Evolutionary conservation across 2,329 filamentous ascomycete genomes (phyloP).

Genomic region (Fusarium tricinctum): DNA sequence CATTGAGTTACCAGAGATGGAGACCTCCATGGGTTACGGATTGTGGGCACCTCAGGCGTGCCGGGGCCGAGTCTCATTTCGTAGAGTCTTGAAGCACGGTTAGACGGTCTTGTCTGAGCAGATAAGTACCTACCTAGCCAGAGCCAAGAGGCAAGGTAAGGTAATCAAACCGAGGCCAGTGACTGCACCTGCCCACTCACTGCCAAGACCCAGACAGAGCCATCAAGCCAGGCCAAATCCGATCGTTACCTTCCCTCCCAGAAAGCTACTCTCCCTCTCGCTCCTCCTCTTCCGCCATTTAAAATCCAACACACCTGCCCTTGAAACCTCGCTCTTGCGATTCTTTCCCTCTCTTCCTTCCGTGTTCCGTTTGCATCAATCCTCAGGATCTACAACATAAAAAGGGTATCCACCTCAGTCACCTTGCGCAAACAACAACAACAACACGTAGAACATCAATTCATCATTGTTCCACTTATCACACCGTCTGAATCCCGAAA

Average conservation of each 20-base stretch:
- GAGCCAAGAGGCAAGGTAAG: not conserved
- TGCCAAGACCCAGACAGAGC: conserved; percentile 32
- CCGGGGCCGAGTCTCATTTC: conserved; percentile 42
- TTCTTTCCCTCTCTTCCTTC: conserved; percentile 26
- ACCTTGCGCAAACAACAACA: conserved; percentile 16
- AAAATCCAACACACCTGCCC: conserved; percentile 46
- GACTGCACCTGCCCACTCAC: conserved; percentile 44
- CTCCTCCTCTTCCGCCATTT: conserved; percentile 34
- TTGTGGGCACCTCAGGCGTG: conserved; percentile 33
- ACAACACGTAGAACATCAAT: conserved; percentile 30
- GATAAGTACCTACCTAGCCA: not conserved
- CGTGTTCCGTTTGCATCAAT: conserved; percentile 24
- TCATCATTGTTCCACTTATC: conserved; percentile 45
- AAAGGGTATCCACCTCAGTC: conserved; percentile 18
- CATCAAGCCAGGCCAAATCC: conserved; percentile 39
- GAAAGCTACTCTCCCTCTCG: conserved; percentile 22
- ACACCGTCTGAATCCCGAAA: conserved; percentile 22
- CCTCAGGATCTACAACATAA: conserved; percentile 32
- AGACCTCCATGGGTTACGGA: conserved; percentile 24
- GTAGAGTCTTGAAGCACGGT: conserved; percentile 35
- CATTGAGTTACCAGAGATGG: conserved; percentile 18
- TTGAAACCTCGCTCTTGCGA: conserved; percentile 11
- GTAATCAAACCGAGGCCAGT: conserved; percentile 50
- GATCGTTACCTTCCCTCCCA: conserved; percentile 42
- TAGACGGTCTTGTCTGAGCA: conserved; percentile 17